A percentile compares a stretch with the other conserved stretches of the same genome.
Conservation (phyloP, 2,329 filamentous ascomycete genomes). For the Hypoxylon sp. region DNA sequence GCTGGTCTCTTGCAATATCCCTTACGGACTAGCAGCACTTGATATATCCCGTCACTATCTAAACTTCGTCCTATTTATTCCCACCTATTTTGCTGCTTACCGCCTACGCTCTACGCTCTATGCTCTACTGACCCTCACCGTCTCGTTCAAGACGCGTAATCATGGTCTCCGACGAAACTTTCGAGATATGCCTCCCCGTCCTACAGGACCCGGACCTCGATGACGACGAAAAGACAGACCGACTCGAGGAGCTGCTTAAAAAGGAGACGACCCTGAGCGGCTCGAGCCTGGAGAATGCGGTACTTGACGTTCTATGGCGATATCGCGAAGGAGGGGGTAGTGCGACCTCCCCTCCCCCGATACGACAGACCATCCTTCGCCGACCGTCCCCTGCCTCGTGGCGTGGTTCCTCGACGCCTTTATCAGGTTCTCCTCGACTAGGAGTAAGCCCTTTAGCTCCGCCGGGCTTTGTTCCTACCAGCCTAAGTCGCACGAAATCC, state of each 20-base stretch:
- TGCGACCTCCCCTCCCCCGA: slow-evolving; percentile 79
- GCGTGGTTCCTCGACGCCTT: slow-evolving; percentile 83
- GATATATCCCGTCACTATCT: slow-evolving; percentile 24
- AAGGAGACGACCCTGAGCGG: slow-evolving; percentile 80
- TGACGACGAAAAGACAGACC: slow-evolving; percentile 95
- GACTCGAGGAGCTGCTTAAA: slow-evolving; percentile 84
- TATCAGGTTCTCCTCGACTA: slow-evolving; percentile 82
- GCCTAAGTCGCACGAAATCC: slow-evolving; percentile 79
- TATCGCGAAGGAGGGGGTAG: slow-evolving; percentile 73
- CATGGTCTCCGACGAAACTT: slow-evolving; percentile 94
- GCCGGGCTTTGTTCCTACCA: slow-evolving; percentile 81
- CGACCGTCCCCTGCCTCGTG: slow-evolving; percentile 92
- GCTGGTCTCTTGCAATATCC: slow-evolving; percentile 25
- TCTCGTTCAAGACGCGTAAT: slow-evolving; percentile 46
- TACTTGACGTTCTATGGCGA: slow-evolving; percentile 90
- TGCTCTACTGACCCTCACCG: slow-evolving; percentile 2
- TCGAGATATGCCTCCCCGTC: slow-evolving; percentile 89
- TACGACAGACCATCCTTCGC: slow-evolving; percentile 88
- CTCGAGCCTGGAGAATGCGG: slow-evolving; percentile 83
- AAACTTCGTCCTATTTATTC: slow-evolving; percentile 17
- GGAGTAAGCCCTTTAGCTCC: slow-evolving; percentile 84
- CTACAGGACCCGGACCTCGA: slow-evolving; percentile 83
- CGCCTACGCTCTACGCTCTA: slow-evolving; percentile 13
- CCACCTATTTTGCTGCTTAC: slow-evolving; percentile 13
- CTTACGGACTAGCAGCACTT: slow-evolving; percentile 35